phyloP scores from a whole-genome alignment of 352 stramenopile genomes.

The Phytophthora citrophthora region DNA sequence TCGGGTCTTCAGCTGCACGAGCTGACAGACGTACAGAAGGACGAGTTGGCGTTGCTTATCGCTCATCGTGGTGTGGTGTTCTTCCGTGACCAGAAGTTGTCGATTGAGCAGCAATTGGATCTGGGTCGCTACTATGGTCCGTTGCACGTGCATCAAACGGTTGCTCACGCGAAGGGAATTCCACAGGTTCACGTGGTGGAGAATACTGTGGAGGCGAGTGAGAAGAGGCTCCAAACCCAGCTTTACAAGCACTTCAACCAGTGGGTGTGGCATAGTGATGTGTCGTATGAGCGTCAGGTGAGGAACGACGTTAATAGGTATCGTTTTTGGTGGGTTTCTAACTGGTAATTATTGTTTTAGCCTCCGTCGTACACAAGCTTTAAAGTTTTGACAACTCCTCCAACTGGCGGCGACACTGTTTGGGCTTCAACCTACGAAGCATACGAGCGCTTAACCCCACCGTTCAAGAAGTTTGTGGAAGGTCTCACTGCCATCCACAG shows the following conservation, averaged over 20 bases:
- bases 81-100: constrained; percentile 26
- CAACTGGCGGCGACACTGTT: constrained; percentile 47
- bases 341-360: constrained; percentile 9
- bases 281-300: constrained; percentile 44
- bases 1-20: constrained; percentile 30
- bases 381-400: constrained; percentile 37
- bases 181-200: constrained; percentile 22
- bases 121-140: constrained; percentile 30
- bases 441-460: constrained; percentile 50
- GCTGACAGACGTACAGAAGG: constrained; percentile 23
- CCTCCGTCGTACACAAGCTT: constrained; percentile 34
- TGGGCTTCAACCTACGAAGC: constrained; percentile 53
- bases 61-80: constrained; percentile 27
- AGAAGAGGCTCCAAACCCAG: constrained; percentile 23
- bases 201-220: constrained; percentile 18
- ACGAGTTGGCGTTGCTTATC: constrained; percentile 25
- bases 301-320: neutral
- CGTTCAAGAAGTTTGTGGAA: constrained; percentile 49
- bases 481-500: constrained; percentile 54
- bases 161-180: constrained; percentile 18
- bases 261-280: constrained; percentile 44
- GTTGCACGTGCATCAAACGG: constrained; percentile 25
- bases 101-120: constrained; percentile 21
- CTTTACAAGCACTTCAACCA: constrained; percentile 26
- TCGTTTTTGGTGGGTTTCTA: neutral